Evolutionary conservation across 805 yeast genomes (phyloP).

Genomic region (Sungouiella blattae): DNA sequence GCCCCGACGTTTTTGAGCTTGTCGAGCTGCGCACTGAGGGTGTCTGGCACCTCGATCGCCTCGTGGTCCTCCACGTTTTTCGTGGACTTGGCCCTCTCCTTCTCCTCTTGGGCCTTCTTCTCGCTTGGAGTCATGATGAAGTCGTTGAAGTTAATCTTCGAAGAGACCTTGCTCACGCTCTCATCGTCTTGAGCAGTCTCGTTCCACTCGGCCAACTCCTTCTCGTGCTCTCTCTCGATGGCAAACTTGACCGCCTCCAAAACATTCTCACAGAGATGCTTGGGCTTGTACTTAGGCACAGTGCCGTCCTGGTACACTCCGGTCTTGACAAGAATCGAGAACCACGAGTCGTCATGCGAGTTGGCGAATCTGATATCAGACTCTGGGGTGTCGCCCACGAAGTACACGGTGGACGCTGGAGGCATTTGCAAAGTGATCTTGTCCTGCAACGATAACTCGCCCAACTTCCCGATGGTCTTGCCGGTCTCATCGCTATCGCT

Average conservation of each 20-base stretch:
- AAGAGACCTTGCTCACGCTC: conserved; percentile 20
- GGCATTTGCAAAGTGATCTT: conserved; percentile 57
- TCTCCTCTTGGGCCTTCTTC: conserved; percentile 20
- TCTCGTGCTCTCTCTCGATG: conserved; percentile 72
- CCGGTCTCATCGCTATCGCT: conserved; percentile 25
- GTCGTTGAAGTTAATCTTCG: conserved; percentile 42
- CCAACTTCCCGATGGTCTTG: conserved; percentile 22
- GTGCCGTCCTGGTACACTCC: conserved; percentile 85
- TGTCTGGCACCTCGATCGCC: conserved; percentile 48
- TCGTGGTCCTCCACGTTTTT: conserved; percentile 36
- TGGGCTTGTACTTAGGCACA: conserved; percentile 74
- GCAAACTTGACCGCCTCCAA: conserved; percentile 82
- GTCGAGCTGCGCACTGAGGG: conserved; percentile 41
- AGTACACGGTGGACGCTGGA: conserved; percentile 81
- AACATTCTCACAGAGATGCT: conserved; percentile 67
- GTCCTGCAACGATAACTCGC: conserved; percentile 26
- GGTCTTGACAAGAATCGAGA: conserved; percentile 78
- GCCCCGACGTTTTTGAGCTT: conserved; percentile 32
- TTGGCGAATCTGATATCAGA: conserved; percentile 85
- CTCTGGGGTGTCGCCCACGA: conserved; percentile 89
- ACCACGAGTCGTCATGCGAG: conserved; percentile 82
- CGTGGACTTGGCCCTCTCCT: conserved; percentile 9
- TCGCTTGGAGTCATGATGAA: conserved; percentile 43
- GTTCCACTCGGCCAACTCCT: conserved; percentile 76
- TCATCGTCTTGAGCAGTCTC: conserved; percentile 37